phyloP scores from a whole-genome alignment of 2,329 filamentous ascomycete genomes.

The Fusarium nurragi region DNA sequence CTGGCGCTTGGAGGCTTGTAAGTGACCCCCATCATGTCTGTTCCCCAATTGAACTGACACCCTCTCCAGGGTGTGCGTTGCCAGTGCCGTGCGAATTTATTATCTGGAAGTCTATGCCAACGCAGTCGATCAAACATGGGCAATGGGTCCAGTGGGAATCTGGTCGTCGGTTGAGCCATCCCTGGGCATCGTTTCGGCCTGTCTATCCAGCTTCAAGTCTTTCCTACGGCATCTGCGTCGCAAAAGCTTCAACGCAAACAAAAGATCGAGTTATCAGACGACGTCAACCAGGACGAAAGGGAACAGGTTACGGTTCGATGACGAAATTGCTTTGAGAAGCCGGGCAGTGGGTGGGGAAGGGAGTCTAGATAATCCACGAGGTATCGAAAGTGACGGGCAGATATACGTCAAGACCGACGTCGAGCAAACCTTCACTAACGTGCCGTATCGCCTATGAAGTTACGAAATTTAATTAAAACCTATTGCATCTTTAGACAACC shows the following conservation, averaged over 20 bases:
- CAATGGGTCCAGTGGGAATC: conserved; percentile 15
- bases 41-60: not conserved
- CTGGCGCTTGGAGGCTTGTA: conserved; percentile 20
- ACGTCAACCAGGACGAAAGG: not conserved
- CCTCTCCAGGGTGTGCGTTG: not conserved
- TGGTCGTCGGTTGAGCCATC: conserved; percentile 22
- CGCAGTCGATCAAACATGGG: conserved; percentile 7
- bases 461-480: not conserved
- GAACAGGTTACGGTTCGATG: not conserved
- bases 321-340: conserved; percentile 16
- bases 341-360: conserved; percentile 5
- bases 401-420: conserved; percentile 22
- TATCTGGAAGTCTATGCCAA: not conserved
- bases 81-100: conserved; percentile 12
- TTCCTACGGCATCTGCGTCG: not conserved
- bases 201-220: conserved; percentile 17
- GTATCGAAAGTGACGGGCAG: not conserved
- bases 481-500: not conserved
- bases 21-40: rapidly evolving
- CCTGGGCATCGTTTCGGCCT: conserved; percentile 15
- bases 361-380: conserved; percentile 1
- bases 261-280: not conserved
- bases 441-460: not conserved
- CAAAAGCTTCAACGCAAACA: not conserved
- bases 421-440: conserved; percentile 8